A percentile compares a stretch with the other conserved stretches of the same genome.
Conservation (phyloP, 1,284 basidiomycete species). For the Porodaedalea pini region DNA sequence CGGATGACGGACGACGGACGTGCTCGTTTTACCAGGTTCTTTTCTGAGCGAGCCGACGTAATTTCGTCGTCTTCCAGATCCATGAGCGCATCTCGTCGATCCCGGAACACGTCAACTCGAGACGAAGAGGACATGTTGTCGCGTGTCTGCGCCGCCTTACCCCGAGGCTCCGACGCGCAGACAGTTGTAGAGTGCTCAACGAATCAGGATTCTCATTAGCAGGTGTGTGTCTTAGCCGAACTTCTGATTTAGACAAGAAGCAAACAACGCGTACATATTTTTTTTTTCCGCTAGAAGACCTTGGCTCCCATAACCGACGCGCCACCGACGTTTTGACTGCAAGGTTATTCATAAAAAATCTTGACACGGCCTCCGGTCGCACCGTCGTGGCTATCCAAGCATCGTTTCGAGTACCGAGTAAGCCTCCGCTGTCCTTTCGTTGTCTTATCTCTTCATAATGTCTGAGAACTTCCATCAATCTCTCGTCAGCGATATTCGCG, state of each 20-base stretch:
- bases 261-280: neutral
- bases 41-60: neutral
- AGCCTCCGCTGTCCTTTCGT: no score
- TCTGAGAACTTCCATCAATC: neutral
- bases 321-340: neutral
- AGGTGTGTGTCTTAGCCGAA: neutral
- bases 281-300: neutral
- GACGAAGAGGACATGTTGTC: no score
- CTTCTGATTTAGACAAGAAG: neutral
- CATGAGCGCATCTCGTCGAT: no score
- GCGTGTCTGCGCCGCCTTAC: no score
- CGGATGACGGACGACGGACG: no score
- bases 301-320: neutral
- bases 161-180: no score
- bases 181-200: no score
- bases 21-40: neutral
- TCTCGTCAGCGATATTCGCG: neutral
- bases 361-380: no score
- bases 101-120: no score
- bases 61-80: no score
- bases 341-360: neutral
- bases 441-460: neutral
- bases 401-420: neutral
- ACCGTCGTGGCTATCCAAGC: neutral
- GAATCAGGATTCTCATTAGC: no score